Evolutionary conservation across 78 protist species (phyloP).

Genomic region (Anaeramoeba flamelloides): DNA sequence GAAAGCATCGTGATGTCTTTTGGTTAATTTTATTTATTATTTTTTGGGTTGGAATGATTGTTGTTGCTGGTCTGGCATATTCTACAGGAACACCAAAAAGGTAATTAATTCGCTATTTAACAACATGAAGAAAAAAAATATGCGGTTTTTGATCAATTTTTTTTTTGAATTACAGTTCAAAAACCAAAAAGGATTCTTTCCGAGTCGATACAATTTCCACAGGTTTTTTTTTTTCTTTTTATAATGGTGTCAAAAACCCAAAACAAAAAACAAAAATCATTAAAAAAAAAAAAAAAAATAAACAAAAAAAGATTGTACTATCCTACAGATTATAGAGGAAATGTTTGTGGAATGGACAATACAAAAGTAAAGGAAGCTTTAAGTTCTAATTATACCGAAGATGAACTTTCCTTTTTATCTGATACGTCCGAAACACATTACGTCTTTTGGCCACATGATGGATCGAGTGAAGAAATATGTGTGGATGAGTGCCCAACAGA

Average conservation of each 20-base stretch:
- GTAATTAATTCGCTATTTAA: too few species aligned
- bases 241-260: too few species aligned
- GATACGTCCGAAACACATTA: not conserved
- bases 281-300: too few species aligned
- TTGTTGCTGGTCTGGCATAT: conserved; percentile 24
- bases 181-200: too few species aligned
- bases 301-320: not conserved
- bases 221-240: too few species aligned
- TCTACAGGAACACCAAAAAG: too few species aligned
- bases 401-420: not conserved
- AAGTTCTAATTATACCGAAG: not conserved
- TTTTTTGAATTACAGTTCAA: too few species aligned
- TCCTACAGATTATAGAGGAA: conserved; percentile 2
- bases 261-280: too few species aligned
- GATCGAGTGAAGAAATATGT: not conserved
- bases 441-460: not conserved
- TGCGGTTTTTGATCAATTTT: too few species aligned
- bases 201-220: too few species aligned
- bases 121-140: too few species aligned
- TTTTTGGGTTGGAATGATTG: conserved; percentile 56
- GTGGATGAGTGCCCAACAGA: not conserved
- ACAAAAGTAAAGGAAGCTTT: not conserved
- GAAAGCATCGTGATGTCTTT: conserved; percentile 38
- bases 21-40: conserved; percentile 44
- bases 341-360: not conserved